Evolutionary conservation across 805 yeast genomes (phyloP), one percentile per base, ranked within the genome.

Genomic region (Schwanniomyces vanrijiae): DNA sequence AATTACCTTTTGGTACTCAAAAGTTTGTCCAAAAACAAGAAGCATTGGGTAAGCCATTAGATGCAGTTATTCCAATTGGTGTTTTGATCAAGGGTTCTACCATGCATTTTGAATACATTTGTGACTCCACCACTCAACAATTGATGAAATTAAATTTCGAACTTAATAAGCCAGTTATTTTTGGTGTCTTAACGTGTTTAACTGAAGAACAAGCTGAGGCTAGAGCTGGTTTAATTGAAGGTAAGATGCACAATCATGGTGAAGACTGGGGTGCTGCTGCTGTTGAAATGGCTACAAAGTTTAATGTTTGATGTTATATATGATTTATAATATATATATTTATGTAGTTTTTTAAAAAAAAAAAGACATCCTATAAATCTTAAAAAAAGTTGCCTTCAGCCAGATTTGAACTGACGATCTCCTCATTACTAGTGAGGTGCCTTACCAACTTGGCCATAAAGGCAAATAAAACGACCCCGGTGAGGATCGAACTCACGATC

Each of bases 201-300:
- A 91, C 96, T 24, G 96, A 90, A 56, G 91, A 87, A 60, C 99
- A 94, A 73, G 99, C 98, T 11, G 80, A 85, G 55, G 83, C 84
- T 18, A 84, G 99, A 69, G 96, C 98, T 10, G 99, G 98, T 21
- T 72, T 92, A 51, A 66, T 76, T 34, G 69, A 69, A 25, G 90
- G 86, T 48, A 83, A 83, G 56, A 80, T 84, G 83, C 98, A 94
- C 68, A 92, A 92, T 74, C 99, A 94, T 62, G 99, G 99, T 54
- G 89, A 81, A 61, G 99, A 94, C 67, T 92, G 99, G 99, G 99
- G 96, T 56, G 91, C 95, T 29, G 97, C 97, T 45, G 99, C 99
- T 13, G 96, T 94, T 22, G 99, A 92, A 73, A 92, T 94, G 98
- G 56, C 70, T 9, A 48, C 65, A 35, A 73, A 73, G 53, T 71